Conservation (phyloP, 2,329 filamentous ascomycete species). For the Hymenoscyphus albidus region DNA sequence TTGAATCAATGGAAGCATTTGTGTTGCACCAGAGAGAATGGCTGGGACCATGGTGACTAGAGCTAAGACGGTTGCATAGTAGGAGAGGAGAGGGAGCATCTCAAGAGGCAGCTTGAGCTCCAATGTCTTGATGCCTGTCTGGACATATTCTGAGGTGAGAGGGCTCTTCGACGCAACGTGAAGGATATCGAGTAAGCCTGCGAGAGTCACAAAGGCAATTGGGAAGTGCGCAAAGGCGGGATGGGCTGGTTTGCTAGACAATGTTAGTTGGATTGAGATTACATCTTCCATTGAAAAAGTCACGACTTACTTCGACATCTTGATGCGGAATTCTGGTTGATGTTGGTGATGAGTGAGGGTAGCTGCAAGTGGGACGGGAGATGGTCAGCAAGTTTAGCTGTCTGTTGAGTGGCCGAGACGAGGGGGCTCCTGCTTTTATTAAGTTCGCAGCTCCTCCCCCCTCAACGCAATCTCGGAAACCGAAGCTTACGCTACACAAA, state of each 20-base stretch:
- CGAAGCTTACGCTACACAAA: too few relatives aligned
- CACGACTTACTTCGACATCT: constrained; percentile 10
- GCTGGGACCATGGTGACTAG: constrained; percentile 17
- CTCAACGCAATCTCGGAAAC: too few relatives aligned
- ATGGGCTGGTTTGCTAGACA: constrained; percentile 15
- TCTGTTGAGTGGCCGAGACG: too few relatives aligned
- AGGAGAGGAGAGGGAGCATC: constrained; percentile 13
- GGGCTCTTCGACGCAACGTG: constrained; percentile 5
- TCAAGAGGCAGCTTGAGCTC: constrained; percentile 2
- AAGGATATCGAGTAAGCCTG: constrained; percentile 15
- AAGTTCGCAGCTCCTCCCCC: too few relatives aligned
- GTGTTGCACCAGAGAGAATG: constrained; percentile 11
- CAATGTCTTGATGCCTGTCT: constrained; percentile 4
- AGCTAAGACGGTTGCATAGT: constrained; percentile 17
- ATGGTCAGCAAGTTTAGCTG: too few relatives aligned
- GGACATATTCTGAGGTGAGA: constrained; percentile 5
- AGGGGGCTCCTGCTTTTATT: too few relatives aligned
- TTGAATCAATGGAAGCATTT: constrained; percentile 15
- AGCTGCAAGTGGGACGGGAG: neutral
- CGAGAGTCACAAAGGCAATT: constrained; percentile 17
- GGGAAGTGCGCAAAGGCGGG: constrained; percentile 21
- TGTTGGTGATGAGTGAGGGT: neutral
- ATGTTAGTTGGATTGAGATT: neutral
- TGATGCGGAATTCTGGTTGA: neutral
- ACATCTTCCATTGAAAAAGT: neutral